phyloP scores from a whole-genome alignment of 495 filamentous ascomycete genomes.

The Talaromyces adpressus region DNA sequence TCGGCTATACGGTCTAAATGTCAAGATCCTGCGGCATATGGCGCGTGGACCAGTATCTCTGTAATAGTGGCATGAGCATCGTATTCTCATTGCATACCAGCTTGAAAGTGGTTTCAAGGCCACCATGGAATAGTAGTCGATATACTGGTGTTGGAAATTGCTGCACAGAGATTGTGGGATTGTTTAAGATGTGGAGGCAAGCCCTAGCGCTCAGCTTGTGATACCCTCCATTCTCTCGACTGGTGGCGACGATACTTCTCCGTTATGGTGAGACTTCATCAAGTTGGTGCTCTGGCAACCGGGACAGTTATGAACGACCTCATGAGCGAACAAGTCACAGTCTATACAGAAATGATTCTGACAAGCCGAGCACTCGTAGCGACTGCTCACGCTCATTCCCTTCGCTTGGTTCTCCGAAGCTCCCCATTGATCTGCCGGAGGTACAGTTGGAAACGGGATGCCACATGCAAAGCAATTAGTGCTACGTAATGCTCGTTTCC shows the following conservation, averaged over 20 bases:
- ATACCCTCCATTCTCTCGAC: slow-evolving; percentile 3
- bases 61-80: neutral
- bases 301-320: slow-evolving; percentile 90
- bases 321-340: slow-evolving; percentile 91
- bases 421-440: slow-evolving; percentile 32
- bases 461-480: slow-evolving; percentile 44
- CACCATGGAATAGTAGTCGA: neutral
- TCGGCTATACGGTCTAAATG: neutral
- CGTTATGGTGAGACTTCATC: neutral
- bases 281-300: slow-evolving; percentile 67
- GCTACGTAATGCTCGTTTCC: slow-evolving; percentile 55
- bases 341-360: slow-evolving; percentile 92
- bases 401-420: slow-evolving; percentile 29
- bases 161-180: neutral
- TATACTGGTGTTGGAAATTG: neutral
- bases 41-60: neutral
- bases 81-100: neutral
- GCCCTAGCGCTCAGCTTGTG: neutral
- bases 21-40: neutral
- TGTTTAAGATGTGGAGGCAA: neutral
- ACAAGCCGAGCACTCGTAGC: slow-evolving; percentile 84
- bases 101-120: neutral
- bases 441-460: slow-evolving; percentile 42
- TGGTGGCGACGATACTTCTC: neutral
- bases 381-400: slow-evolving; percentile 75